Base-by-base conservation (phyloP, 495 filamentous ascomycete genomes). In the Haplographium delicatum region DNA sequence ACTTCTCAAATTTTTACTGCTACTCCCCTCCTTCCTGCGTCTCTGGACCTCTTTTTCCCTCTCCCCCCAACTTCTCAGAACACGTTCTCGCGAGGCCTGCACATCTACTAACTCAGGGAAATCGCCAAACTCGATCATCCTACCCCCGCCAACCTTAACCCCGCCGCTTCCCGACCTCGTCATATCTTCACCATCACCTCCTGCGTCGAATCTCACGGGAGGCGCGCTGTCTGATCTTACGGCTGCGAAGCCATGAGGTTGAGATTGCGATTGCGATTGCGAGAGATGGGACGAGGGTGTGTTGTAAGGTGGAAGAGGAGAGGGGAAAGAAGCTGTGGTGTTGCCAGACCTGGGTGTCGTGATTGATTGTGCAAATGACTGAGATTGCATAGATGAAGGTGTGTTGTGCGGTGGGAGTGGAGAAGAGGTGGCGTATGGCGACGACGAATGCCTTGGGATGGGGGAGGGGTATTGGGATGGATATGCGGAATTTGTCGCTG, bases 111-210 rank as follows among this genome's bases (percentile, higher is more conserved):
- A 13, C 28, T 61, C 59, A 13, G 56, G 51, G 24, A 49, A 50
- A 23, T 59, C 59, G 1, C 62, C 62, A 48, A 66, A 66, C 34
- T 58, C 58, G 47, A 66, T 53, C 18, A 62, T 34, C 13, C 46
- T 24, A 5, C 57, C 51, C n/a, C 53, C 48, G 1, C 47, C 57
- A 1, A 64, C 30, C 26, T 27, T 47, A n/a, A 66, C 48, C 5
- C 62, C 62, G 0, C 57, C 57, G 34, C 49, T 54, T n/a, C 50
- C 48, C 11, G 35, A 39, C 18, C 59, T 33, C 13, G 25, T 53
- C 51, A 47, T 51, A 15, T 22, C 52, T 31, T 57, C 39, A 10
- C 40, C 45, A 41, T 33, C 20, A 9, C 11, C 19, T 10, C 3
- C 16, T 20, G 5, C 38, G 2, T 20, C 18, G 3, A 35, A 5